Evolutionary conservation across 2,329 filamentous ascomycete genomes (phyloP), one percentile per base, ranked within the genome.

Genomic region (Arachnomyces sp.): DNA sequence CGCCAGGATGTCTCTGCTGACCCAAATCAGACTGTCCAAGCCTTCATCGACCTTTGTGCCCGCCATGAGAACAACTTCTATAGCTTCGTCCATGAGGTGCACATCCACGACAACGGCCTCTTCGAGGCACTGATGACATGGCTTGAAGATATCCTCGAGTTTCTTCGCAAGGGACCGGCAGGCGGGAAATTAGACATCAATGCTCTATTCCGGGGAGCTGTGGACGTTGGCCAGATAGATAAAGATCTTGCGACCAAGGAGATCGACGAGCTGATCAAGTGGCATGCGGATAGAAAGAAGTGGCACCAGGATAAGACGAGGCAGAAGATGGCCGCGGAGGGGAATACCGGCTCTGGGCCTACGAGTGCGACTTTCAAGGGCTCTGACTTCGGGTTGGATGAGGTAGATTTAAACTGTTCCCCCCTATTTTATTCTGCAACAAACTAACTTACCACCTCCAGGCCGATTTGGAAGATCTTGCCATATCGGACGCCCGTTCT

Each of bases 301-400:
- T 98, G 92, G 92, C 92, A 98, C 60, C 81, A 90, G 45, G 87
- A 94, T 65, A 98, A 98, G 73, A 98, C 92, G 7, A 73, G 89
- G 39, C 92, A 96, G 68, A 98, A 98, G 73, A 96, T 98, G 92
- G 92, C 92, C 0, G 88, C 87, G 2, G 88, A 90, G 55, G 80
- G 79, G 2, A 71, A 30, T 16, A 7, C 18, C 9, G 46, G 43
- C 59, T 5, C 34, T 11, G 71, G 71, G 4, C 76, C 73, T 7
- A 77, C 70, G 16, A 68, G 72, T 49, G 54, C 58, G 13, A 68
- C 61, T 11, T 93, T 96, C 66, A 80, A 75, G 54, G 81, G 82
- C 15, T 78, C 76, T 36, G 92, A 98, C 64, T 98, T 98, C 66
- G 92, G 92, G 0, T 68, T 98, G 14, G 80, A 95, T 57, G 77